phyloP scores from a whole-genome alignment of 768 basidiomycete genomes.

The Hygrocybe coccinea region DNA sequence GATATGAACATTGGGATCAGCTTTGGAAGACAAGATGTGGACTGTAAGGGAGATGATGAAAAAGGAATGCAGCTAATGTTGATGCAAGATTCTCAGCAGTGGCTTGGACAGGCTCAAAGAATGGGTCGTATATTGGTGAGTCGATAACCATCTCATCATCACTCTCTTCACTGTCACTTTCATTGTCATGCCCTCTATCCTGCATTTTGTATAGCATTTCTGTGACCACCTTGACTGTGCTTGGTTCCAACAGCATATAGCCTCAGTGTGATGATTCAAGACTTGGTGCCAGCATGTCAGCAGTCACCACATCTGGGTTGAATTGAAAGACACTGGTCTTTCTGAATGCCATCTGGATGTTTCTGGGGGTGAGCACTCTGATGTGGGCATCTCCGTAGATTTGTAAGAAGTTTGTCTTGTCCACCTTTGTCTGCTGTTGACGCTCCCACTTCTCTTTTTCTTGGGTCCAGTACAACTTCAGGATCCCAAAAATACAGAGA shows the following conservation, averaged over 20 bases:
- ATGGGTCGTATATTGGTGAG: constrained; percentile 1
- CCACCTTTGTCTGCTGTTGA: constrained; percentile 14
- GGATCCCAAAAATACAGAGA: constrained; percentile 12
- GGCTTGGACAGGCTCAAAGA: neutral
- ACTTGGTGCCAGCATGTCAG: constrained; percentile 23
- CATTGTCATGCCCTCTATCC: constrained; percentile 1
- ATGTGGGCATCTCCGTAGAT: constrained; percentile 17
- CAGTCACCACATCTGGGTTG: constrained; percentile 18
- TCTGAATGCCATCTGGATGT: constrained; percentile 16
- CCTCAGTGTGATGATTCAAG: constrained; percentile 17
- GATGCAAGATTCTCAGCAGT: neutral
- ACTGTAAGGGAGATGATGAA: neutral
- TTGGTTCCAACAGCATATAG: constrained; percentile 19
- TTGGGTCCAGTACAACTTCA: constrained; percentile 16
- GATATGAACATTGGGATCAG: no score
- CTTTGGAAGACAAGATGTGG: neutral
- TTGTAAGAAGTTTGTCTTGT: constrained; percentile 27
- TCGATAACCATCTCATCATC: neutral
- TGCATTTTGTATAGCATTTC: constrained; percentile 11
- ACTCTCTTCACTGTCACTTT: neutral
- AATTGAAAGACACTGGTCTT: constrained; percentile 22
- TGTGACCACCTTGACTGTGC: constrained; percentile 20
- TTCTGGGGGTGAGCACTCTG: constrained; percentile 8
- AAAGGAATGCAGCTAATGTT: neutral
- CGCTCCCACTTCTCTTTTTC: constrained; percentile 15